Base-by-base conservation (phyloP, 208 protist genomes). In the Trypanosoma avium region DNA sequence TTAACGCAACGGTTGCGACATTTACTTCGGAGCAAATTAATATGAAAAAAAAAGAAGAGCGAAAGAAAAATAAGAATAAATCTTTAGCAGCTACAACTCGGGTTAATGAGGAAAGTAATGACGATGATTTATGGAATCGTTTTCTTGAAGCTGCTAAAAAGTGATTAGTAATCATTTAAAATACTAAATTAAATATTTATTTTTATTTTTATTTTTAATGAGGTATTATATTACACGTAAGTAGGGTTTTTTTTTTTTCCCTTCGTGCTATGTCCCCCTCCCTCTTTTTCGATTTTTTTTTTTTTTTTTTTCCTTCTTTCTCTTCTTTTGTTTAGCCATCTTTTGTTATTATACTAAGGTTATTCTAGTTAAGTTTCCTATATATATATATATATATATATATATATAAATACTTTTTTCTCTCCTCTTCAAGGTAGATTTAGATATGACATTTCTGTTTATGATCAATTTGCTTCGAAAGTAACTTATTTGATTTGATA, bases 1-100 rank as follows among this genome's bases (percentile, higher is more conserved):
- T 49, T 35, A 65, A 81, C n/a, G 78, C 67, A 7, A 88, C 77
- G 29, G 81, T 88, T 35, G 79, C 75, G 26, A 82, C 77, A n/a
- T 86, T 79, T 70, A 48, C 67, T 40, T 56, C 69, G 36, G 74
- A 83, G 38, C 55, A 81, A 67, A 73, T 77, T 32, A 75, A 75
- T 52, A 65, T 75, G 60, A 76, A 87, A 53, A 71, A 70, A 21
- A 84, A 81, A 66, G 65, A 61, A 6, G 73, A 79, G 58, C 56
- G 66, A 5, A 70, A 77, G 32, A 55, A 86, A 24, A 70, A 49
- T 33, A 61, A 36, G n/a, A 21, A 29, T 6, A 38, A 73, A 64
- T 38, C 48, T 45, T 24, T 19, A 30, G 1, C 33, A 30, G 33
- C 22, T 2, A 27, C 5, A 5, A 27, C 58, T 29, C 45, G 58